phyloP scores from a whole-genome alignment of 257 asterid genomes.

The Penstemon eatonii region DNA sequence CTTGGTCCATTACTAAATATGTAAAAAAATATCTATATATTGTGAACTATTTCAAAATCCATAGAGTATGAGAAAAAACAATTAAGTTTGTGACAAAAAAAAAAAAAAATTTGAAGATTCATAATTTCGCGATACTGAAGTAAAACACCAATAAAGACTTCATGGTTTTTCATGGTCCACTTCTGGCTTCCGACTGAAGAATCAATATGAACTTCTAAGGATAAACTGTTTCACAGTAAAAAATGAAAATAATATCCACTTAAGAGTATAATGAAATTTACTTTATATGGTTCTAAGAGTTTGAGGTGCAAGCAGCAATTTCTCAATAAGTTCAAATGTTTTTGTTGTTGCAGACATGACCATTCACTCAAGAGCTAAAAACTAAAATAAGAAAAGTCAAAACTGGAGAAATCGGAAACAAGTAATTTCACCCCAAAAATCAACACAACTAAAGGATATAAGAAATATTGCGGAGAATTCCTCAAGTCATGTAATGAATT shows the following conservation, averaged over 20 bases:
- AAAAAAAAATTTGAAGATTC: neutral
- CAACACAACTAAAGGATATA: conserved; percentile 13
- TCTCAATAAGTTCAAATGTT: neutral
- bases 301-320: conserved; percentile 22
- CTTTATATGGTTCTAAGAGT: conserved; percentile 2
- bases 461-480: conserved; percentile 4
- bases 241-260: neutral
- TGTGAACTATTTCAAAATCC: neutral
- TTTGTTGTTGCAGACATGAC: conserved; percentile 1
- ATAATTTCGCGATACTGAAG: neutral
- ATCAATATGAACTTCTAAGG: neutral
- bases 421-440: neutral
- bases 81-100: neutral
- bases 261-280: neutral
- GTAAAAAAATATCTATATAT: neutral
- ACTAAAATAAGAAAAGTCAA: neutral
- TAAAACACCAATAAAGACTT: conserved; percentile 14
- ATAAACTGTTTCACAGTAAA: conserved; percentile 2
- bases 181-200: neutral
- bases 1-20: conserved; percentile 1
- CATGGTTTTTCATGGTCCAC: conserved; percentile 18
- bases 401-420: neutral
- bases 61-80: neutral
- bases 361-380: neutral
- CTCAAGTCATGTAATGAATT: neutral